phyloP scores from a whole-genome alignment of 2,329 filamentous ascomycete species.

The Diaporthe citri region DNA sequence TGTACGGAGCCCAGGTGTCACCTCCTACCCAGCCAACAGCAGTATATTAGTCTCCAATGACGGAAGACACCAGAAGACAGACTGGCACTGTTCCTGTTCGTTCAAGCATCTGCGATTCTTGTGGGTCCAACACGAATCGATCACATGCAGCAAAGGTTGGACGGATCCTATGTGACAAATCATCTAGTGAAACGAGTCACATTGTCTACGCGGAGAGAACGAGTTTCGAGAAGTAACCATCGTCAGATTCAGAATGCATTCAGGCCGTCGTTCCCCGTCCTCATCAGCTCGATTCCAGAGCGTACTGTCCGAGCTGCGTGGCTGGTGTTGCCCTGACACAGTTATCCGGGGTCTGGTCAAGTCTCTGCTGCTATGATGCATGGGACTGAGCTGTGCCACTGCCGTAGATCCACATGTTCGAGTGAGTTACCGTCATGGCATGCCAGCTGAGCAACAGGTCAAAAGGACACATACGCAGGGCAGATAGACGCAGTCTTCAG shows the following conservation, averaged over 20 bases:
- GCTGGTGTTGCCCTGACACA: background rate
- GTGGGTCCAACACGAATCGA: background rate
- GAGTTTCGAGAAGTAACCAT: background rate
- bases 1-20: background rate
- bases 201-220: too few relatives aligned
- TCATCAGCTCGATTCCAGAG: background rate
- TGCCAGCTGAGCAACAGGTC: background rate
- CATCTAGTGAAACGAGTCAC: background rate
- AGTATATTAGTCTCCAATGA: too few relatives aligned
- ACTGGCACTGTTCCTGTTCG: background rate
- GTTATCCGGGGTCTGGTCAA: background rate
- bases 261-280: background rate
- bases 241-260: background rate
- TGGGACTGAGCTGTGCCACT: background rate
- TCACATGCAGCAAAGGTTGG: background rate
- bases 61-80: too few relatives aligned
- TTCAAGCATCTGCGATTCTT: background rate
- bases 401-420: background rate
- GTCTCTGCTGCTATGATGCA: background rate
- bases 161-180: background rate
- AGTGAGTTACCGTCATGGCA: background rate
- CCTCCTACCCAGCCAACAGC: too few relatives aligned
- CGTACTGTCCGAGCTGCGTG: background rate
- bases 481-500: background rate
- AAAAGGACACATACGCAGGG: background rate